phyloP scores from a whole-genome alignment of 805 yeast species.

The Candida chauliodis region DNA sequence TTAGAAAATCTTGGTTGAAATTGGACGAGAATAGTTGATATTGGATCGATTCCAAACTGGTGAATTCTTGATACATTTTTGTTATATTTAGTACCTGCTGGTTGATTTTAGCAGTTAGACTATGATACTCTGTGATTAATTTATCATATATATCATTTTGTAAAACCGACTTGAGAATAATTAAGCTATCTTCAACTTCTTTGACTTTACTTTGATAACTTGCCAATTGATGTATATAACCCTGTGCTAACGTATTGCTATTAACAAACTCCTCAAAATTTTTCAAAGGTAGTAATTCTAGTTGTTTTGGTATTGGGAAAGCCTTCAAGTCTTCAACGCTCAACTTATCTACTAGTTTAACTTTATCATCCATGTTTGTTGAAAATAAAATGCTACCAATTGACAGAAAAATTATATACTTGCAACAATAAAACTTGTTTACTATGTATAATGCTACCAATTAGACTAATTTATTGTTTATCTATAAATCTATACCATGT shows the following conservation, averaged over 20 bases:
- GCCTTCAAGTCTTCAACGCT: conserved; percentile 5
- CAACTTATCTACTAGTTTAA: not conserved
- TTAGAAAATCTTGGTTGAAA: conserved; percentile 29
- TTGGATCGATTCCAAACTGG: conserved; percentile 33
- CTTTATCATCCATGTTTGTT: not conserved
- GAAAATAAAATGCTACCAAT: conserved; percentile 4
- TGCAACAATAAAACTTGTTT: no score
- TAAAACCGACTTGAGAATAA: conserved; percentile 20
- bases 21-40: conserved; percentile 36
- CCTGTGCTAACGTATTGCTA: conserved; percentile 27
- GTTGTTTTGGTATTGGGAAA: conserved; percentile 20
- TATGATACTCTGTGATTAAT: conserved; percentile 19
- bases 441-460: no score
- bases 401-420: no score
- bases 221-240: conserved; percentile 25
- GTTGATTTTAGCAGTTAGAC: conserved; percentile 18
- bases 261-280: conserved; percentile 23
- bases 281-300: conserved; percentile 27
- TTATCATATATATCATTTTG: conserved; percentile 8
- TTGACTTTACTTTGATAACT: conserved; percentile 16
- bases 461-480: no score
- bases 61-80: conserved; percentile 27
- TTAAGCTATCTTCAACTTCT: conserved; percentile 12
- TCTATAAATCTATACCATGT: conserved; percentile 5
- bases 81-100: conserved; percentile 22